A percentile compares a stretch with the other conserved stretches of the same genome.
These are phyloP conservation scores for Stagonosporopsis rhizophila DNA, from an alignment of 2,329 filamentous ascomycete species.

Conservation along the genomic window DNA sequence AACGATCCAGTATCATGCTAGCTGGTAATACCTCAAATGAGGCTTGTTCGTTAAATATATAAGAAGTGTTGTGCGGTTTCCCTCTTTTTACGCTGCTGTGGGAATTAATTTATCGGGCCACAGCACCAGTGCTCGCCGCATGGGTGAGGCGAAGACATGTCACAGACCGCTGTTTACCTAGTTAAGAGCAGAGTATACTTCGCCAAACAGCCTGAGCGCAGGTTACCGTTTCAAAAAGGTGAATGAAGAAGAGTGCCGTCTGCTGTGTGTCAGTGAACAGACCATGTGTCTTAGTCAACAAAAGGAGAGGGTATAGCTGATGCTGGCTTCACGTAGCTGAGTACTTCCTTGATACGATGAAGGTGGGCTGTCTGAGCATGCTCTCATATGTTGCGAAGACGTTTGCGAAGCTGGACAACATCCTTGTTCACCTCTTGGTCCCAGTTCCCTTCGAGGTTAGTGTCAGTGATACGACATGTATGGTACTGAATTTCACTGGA, in stretches of 20 bases:
- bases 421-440: no score
- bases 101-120: background rate
- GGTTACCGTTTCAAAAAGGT: background rate
- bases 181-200: background rate
- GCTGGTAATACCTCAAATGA: background rate
- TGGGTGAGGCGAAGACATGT: background rate
- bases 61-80: no score
- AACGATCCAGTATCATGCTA: conserved; percentile 18
- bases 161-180: background rate
- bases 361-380: no score
- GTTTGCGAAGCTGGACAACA: no score
- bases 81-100: background rate
- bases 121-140: background rate
- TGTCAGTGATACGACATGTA: no score
- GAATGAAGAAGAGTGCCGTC: background rate
- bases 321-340: no score
- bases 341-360: no score
- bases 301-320: background rate
- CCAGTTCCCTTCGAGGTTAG: no score
- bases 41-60: no score
- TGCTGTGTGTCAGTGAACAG: background rate
- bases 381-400: no score
- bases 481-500: no score
- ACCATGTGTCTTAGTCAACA: background rate
- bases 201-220: background rate